Percentiles rank a stretch among this genome's conserved stretches.
Evolutionary conservation across 176 grass and related monocot genomes (phyloP).

Genomic region (Carex scoparia): DNA sequence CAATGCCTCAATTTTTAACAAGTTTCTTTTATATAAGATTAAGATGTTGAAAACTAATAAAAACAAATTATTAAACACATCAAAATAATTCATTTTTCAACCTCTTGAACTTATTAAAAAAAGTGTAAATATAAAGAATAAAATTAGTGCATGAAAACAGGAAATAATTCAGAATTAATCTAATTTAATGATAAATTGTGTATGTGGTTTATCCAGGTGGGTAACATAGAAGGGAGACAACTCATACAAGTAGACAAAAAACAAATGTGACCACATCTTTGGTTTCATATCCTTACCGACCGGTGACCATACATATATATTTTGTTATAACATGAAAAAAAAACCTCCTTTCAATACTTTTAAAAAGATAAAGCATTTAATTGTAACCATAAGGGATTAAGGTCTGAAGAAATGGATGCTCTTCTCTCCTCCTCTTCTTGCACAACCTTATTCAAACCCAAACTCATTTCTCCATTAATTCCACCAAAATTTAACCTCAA

Average conservation of each 20-base stretch:
- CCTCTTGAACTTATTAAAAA: too few relatives aligned
- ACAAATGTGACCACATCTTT: background rate
- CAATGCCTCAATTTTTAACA: too few relatives aligned
- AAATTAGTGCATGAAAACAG: too few relatives aligned
- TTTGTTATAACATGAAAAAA: background rate
- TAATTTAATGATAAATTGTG: background rate
- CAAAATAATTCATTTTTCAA: too few relatives aligned
- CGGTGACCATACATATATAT: background rate
- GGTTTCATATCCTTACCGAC: background rate
- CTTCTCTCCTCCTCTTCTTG: slow-evolving; percentile 28
- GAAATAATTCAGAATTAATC: too few relatives aligned
- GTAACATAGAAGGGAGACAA: background rate
- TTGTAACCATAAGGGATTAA: background rate
- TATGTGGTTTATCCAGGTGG: background rate
- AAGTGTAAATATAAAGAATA: too few relatives aligned
- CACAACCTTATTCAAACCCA: slow-evolving; percentile 19
- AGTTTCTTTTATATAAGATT: too few relatives aligned
- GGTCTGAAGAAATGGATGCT: slow-evolving; percentile 32
- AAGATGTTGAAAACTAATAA: too few relatives aligned
- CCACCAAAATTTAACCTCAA: slow-evolving; percentile 17
- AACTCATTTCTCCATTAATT: slow-evolving; percentile 15
- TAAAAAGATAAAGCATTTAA: slow-evolving; percentile 20
- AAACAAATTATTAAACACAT: too few relatives aligned
- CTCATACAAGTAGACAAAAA: background rate
- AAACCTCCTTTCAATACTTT: too few relatives aligned